These are phyloP conservation scores for Lichtheimia ramosa DNA, from an alignment of 371 early-diverging fungal genomes.

Conservation along the genomic window DNA sequence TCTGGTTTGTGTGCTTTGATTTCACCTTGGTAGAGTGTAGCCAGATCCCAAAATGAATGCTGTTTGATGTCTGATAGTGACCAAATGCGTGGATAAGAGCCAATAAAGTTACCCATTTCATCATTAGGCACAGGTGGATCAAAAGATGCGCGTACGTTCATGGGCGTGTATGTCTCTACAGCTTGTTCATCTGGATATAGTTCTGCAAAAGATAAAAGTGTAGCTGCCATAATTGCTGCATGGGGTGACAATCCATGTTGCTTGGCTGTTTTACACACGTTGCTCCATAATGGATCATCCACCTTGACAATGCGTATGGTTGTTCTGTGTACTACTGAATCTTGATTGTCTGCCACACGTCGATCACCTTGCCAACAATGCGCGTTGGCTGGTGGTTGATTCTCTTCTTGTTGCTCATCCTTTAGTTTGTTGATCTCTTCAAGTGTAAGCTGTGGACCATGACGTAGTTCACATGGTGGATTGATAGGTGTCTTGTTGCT, in stretches of 20 bases:
- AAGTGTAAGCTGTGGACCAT: constrained; percentile 9
- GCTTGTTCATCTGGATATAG: constrained; percentile 15
- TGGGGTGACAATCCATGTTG: constrained; percentile 26
- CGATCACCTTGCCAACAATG: constrained; percentile 33
- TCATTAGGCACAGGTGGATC: constrained; percentile 26
- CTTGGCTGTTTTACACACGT: constrained; percentile 18
- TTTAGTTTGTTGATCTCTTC: not conserved
- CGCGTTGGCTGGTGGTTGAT: constrained; percentile 7
- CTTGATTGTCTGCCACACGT: constrained; percentile 16
- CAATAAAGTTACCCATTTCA: constrained; percentile 44
- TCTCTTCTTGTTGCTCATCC: constrained; percentile 15
- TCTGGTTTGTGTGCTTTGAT: constrained; percentile 17
- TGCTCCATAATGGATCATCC: constrained; percentile 11
- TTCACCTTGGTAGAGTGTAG: constrained; percentile 18
- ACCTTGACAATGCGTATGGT: constrained; percentile 16
- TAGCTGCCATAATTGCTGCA: constrained; percentile 26
- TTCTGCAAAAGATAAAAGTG: constrained; percentile 27
- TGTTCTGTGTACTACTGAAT: constrained; percentile 20
- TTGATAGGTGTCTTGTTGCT: not conserved
- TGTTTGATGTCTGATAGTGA: not conserved
- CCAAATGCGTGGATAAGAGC: constrained; percentile 24
- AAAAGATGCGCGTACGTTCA: constrained; percentile 37
- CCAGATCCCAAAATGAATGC: constrained; percentile 25
- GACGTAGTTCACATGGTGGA: constrained; percentile 21
- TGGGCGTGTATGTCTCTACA: constrained; percentile 24